These are phyloP conservation scores for Moesziomyces antarcticus DNA, from an alignment of 1,284 basidiomycete species.

Conservation along the genomic window DNA sequence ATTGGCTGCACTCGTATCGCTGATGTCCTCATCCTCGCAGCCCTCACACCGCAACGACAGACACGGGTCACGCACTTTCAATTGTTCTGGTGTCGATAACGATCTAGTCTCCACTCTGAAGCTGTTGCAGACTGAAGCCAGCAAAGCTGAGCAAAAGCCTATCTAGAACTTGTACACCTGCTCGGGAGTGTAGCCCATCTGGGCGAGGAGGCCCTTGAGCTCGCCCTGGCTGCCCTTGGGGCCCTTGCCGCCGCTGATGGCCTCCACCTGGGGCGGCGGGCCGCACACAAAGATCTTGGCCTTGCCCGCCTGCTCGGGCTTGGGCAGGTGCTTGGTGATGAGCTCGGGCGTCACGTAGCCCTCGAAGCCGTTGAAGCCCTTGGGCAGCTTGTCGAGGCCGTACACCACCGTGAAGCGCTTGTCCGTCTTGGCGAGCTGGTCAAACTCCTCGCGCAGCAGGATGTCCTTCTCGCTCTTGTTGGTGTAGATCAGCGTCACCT, in stretches of 20 bases:
- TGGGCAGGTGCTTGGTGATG: slow-evolving; percentile 78
- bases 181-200: slow-evolving; percentile 62
- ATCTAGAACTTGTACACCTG: slow-evolving; percentile 64
- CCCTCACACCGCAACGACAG: no score
- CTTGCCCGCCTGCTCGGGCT: slow-evolving; percentile 77
- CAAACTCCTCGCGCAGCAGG: slow-evolving; percentile 83
- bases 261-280: slow-evolving; percentile 62
- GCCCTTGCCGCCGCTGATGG: slow-evolving; percentile 63
- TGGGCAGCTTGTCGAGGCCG: slow-evolving; percentile 81
- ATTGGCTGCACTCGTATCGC: no score
- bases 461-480: slow-evolving; percentile 93
- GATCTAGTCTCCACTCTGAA: neutral
- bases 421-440: slow-evolving; percentile 69
- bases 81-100: neutral
- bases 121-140: no score
- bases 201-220: slow-evolving; percentile 61
- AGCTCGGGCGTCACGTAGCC: slow-evolving; percentile 76
- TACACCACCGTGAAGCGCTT: slow-evolving; percentile 82
- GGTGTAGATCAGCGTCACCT: slow-evolving; percentile 90
- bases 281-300: slow-evolving; percentile 91
- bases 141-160: no score
- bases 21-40: no score
- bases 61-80: neutral
- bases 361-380: slow-evolving; percentile 73
- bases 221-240: slow-evolving; percentile 64